Percentiles rank a stretch among this genome's conserved stretches.
phyloP scores from a whole-genome alignment of 352 stramenopile species.

The Pythium phragmitis region DNA sequence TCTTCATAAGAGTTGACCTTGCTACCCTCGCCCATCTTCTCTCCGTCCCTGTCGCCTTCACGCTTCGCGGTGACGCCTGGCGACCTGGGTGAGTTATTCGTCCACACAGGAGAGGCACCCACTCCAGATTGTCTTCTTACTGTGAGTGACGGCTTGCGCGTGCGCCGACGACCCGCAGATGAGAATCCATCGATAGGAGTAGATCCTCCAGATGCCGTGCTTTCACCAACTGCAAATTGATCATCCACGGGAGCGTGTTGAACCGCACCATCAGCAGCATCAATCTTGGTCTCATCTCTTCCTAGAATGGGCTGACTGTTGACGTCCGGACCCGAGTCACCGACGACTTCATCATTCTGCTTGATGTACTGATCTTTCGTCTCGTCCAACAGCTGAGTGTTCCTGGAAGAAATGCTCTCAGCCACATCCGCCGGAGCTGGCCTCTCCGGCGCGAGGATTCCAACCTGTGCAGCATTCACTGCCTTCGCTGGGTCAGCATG shows the following conservation, averaged over 20 bases:
- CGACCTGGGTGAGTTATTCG: not conserved
- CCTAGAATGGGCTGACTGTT: not conserved
- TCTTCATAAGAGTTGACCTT: not conserved
- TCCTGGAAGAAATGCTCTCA: not conserved
- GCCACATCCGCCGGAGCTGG: not conserved
- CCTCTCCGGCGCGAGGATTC: not conserved
- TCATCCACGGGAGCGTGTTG: not conserved
- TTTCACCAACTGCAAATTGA: not conserved
- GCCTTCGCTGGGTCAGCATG: not conserved
- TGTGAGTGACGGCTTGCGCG: conserved; percentile 14
- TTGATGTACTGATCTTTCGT: not conserved
- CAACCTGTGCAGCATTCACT: not conserved
- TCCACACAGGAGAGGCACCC: not conserved
- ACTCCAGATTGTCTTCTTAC: not conserved
- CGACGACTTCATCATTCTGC: conserved; percentile 15
- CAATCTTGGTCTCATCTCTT: not conserved
- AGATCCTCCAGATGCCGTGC: not conserved
- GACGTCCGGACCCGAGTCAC: conserved; percentile 8
- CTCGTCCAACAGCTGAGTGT: not conserved
- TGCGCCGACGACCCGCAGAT: conserved; percentile 11
- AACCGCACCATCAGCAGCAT: not conserved
- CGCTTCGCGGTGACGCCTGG: not conserved
- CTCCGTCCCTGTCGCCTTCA: not conserved
- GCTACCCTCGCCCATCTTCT: not conserved
- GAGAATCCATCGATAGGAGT: conserved; percentile 5